Evolutionary conservation across 164 flowering plant genomes (phyloP), one percentile per base, ranked within the genome.

Genomic region (Berberis thunbergii): DNA sequence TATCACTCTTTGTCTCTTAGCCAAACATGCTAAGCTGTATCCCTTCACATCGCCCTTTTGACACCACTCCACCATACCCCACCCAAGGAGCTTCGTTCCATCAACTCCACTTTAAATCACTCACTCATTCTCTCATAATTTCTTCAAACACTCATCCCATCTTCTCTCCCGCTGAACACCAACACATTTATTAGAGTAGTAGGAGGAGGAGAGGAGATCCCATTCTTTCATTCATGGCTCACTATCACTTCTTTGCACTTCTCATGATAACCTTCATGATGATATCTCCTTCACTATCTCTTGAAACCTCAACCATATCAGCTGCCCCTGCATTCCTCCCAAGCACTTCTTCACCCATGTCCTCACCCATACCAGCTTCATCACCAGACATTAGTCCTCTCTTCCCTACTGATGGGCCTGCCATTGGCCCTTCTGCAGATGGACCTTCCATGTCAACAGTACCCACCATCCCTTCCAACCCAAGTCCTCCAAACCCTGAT

Each of bases 321-420:
- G 69, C 82, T 13, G 73, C 81, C 7, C 78, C 82, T 10, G 70
- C 83, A 71, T 54, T 74, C 1, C 61, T 63, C 11, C 76, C 78
- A 43, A 43, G 59, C 26, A 26, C 26, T 26, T 26, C 26, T 44
- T 61, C 73, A 7, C 75, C 81, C 3, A 48, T 63, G 4, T 59
- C 75, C 13, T 52, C 72, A 59, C 71, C 78, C 12, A 42, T 50
- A 45, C 74, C 80, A 57, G 62, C 52, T 60, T 49, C 78, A 50
- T 69, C 84, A 41, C 87, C 91, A 7, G 86, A 86, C 43, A 74
- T 81, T 41, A 60, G 81, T 59, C 91, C 87, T 6, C 73, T 82
- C 1, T 62, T 83, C 59, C 87, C 87, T 40, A 64, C 85, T 2
- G 77, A 83, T 3, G 73, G 80, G 46, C 76, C 72, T 11, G 59